These are phyloP conservation scores for Astraeus odoratus DNA, from an alignment of 768 basidiomycete genomes.

Conservation along the genomic window DNA sequence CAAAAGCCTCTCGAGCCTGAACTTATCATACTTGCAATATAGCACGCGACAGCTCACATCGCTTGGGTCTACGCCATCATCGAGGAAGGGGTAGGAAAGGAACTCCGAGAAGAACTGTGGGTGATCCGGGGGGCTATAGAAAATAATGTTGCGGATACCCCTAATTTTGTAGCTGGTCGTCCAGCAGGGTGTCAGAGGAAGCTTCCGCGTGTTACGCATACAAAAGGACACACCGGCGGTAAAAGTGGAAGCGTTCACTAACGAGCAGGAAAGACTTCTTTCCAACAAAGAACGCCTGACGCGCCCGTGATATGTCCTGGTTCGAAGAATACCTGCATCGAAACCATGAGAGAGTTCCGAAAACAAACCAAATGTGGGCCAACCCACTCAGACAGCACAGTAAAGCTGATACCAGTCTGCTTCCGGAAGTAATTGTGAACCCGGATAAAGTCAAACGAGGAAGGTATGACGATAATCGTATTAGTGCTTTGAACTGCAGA, in stretches of 20 bases:
- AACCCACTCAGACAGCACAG: constrained; percentile 84
- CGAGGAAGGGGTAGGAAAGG: constrained; percentile 84
- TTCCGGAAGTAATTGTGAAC: constrained; percentile 84
- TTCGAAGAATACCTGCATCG: constrained; percentile 77
- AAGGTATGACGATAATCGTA: constrained; percentile 85
- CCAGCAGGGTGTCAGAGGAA: neutral
- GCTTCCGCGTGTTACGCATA: neutral
- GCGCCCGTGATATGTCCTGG: constrained; percentile 88
- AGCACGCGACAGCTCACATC: constrained; percentile 80
- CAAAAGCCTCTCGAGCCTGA: constrained; percentile 76
- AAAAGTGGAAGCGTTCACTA: constrained; percentile 99
- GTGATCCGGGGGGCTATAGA: constrained; percentile 90
- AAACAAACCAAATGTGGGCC: neutral
- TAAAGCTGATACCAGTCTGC: constrained; percentile 58
- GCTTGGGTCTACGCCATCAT: constrained; percentile 75
- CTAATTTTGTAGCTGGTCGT: constrained; percentile 79
- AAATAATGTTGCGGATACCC: constrained; percentile 87
- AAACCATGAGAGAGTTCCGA: neutral
- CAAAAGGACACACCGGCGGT: constrained; percentile 53
- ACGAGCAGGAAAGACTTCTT: constrained; percentile 82
- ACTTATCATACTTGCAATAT: constrained; percentile 86
- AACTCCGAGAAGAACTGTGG: constrained; percentile 90
- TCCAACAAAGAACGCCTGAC: constrained; percentile 87
- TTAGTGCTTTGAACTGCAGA: constrained; percentile 91
- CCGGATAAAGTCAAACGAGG: constrained; percentile 94